Evolutionary conservation across 75 land plant genomes (phyloP).

Genomic region (Chamaecyparis obtusa): DNA sequence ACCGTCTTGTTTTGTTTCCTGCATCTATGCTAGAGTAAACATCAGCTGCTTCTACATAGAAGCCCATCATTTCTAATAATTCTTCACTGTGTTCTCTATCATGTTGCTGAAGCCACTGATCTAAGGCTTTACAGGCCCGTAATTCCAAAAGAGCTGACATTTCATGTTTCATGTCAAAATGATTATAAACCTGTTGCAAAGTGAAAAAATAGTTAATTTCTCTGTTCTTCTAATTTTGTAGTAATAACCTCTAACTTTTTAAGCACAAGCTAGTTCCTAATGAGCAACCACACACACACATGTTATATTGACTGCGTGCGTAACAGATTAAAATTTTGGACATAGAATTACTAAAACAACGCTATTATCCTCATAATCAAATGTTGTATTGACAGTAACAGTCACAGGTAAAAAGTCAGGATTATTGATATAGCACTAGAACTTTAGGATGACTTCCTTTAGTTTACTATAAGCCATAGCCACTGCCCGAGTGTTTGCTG

Average conservation of each 20-base stretch:
- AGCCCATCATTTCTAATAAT: slow-evolving; percentile 81
- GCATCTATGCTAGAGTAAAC: slow-evolving; percentile 86
- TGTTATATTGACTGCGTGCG: neutral
- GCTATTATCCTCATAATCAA: neutral
- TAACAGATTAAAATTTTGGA: neutral
- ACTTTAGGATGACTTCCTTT: neutral
- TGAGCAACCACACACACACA: neutral
- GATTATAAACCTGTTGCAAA: slow-evolving; percentile 73
- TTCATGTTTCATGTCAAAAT: slow-evolving; percentile 98
- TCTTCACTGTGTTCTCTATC: slow-evolving; percentile 79
- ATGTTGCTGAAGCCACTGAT: slow-evolving; percentile 46
- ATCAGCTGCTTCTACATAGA: slow-evolving; percentile 89
- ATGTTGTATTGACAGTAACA: neutral
- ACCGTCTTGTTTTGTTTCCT: slow-evolving; percentile 72
- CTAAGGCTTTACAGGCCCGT: slow-evolving; percentile 51
- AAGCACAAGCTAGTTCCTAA: neutral
- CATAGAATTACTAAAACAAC: neutral
- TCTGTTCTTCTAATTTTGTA: neutral
- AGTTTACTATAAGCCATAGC: neutral
- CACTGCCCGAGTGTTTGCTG: neutral
- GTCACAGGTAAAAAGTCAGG: neutral
- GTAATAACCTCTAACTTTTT: neutral
- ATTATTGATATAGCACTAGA: neutral
- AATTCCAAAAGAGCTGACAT: slow-evolving; percentile 74
- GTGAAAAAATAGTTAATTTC: neutral